phyloP scores from a whole-genome alignment of 306 rosid species.

The Quercus aquifolioides region DNA sequence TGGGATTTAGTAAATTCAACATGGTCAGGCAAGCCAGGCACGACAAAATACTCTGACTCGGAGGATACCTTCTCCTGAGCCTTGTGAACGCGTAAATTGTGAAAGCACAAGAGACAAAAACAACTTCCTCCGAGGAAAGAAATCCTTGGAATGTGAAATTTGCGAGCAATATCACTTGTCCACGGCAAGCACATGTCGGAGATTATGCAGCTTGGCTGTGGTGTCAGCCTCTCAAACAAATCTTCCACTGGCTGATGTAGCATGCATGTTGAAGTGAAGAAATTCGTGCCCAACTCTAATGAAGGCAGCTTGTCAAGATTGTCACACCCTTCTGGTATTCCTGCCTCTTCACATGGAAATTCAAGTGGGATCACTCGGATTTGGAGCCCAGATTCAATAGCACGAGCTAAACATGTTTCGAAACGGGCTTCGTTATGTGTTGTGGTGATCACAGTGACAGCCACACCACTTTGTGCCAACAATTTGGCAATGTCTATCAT shows the following conservation, averaged over 20 bases:
- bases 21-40: constrained; percentile 37
- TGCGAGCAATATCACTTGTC: constrained; percentile 42
- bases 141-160: constrained; percentile 52
- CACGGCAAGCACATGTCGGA: constrained; percentile 41
- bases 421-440: constrained; percentile 35
- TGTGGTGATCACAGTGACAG: constrained; percentile 37
- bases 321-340: constrained; percentile 39
- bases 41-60: constrained; percentile 25
- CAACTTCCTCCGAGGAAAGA: constrained; percentile 49
- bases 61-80: not conserved
- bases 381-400: constrained; percentile 6
- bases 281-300: not conserved
- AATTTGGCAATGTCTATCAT: too few relatives aligned
- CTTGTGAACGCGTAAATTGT: not conserved
- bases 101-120: constrained; percentile 33
- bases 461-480: constrained; percentile 1
- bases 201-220: constrained; percentile 38
- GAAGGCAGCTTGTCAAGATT: constrained; percentile 42
- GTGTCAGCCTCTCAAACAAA: constrained; percentile 19
- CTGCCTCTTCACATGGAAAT: constrained; percentile 33
- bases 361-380: constrained; percentile 16
- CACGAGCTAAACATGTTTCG: not conserved
- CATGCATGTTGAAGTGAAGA: constrained; percentile 26
- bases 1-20: constrained; percentile 36
- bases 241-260: constrained; percentile 27